Percentiles rank a stretch among this genome's conserved stretches.
phyloP scores from a whole-genome alignment of 2,329 filamentous ascomycete species.

The Claviceps sorghi region DNA sequence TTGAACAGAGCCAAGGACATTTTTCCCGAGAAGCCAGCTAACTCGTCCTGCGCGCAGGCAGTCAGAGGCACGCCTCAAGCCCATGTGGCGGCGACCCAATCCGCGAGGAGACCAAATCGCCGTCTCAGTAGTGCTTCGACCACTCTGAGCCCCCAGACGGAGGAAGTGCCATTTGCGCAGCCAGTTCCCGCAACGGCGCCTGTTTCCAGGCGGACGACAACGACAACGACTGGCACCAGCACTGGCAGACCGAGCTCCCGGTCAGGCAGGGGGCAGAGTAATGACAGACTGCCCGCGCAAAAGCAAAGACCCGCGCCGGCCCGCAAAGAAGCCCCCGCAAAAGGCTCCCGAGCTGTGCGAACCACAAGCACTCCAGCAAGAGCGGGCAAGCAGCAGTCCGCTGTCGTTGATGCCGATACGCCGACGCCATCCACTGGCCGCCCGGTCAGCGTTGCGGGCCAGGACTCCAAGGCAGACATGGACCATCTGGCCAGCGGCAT shows the following conservation, averaged over 20 bases:
- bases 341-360: constrained; percentile 21
- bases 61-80: constrained; percentile 18
- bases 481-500: constrained; percentile 43
- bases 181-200: constrained; percentile 1
- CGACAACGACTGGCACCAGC: background rate
- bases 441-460: constrained; percentile 1
- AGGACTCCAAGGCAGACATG: constrained; percentile 25
- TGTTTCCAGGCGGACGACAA: constrained; percentile 17
- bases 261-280: constrained; percentile 21
- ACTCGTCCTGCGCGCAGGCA: constrained; percentile 17
- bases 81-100: constrained; percentile 11
- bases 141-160: constrained; percentile 12
- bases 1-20: background rate
- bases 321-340: constrained; percentile 26
- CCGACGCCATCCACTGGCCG: constrained; percentile 5
- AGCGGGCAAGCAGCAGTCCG: constrained; percentile 8
- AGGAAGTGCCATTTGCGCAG: constrained; percentile 7
- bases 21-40: background rate
- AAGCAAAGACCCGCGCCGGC: constrained; percentile 40
- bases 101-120: constrained; percentile 24
- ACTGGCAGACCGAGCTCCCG: constrained; percentile 13
- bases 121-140: constrained; percentile 36
- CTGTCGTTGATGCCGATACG: constrained; percentile 6
- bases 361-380: constrained; percentile 17
- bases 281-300: constrained; percentile 35